These are phyloP conservation scores for Fonsecaea monophora DNA, from an alignment of 2,329 filamentous ascomycete species.

Conservation along the genomic window DNA sequence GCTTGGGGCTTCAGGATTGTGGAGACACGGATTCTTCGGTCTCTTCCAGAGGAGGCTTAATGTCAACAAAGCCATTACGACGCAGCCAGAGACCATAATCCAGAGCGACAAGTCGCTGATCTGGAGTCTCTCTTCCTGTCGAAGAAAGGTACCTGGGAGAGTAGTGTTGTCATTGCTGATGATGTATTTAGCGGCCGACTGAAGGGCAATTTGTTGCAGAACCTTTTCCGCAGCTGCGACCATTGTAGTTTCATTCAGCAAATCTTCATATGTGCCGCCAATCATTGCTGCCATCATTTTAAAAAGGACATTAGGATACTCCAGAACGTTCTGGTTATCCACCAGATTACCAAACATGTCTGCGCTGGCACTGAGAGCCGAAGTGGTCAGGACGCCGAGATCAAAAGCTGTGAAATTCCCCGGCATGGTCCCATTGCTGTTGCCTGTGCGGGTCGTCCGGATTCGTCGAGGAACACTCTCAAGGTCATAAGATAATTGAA, in stretches of 20 bases:
- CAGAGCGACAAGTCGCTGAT: constrained; percentile 22
- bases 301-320: constrained; percentile 33
- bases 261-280: constrained; percentile 27
- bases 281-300: constrained; percentile 31
- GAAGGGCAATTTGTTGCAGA: constrained; percentile 28
- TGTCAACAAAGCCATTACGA: neutral
- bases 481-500: constrained; percentile 17
- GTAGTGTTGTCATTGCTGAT: neutral
- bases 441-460: neutral
- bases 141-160: neutral
- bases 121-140: constrained; percentile 13
- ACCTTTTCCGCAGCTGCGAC: constrained; percentile 18
- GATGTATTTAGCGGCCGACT: constrained; percentile 22
- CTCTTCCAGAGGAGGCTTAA: constrained; percentile 1
- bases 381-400: constrained; percentile 15
- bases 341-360: constrained; percentile 32
- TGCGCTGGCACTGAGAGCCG: constrained; percentile 17
- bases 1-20: constrained; percentile 6
- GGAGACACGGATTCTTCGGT: constrained; percentile 5
- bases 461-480: neutral
- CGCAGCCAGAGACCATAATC: constrained; percentile 22
- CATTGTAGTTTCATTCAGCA: constrained; percentile 25
- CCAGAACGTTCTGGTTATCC: constrained; percentile 9
- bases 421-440: neutral
- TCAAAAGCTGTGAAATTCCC: constrained; percentile 18